Evolutionary conservation across 768 basidiomycete species (phyloP), one percentile per base, ranked within the genome.

Genomic region (Termitomyces sp.): DNA sequence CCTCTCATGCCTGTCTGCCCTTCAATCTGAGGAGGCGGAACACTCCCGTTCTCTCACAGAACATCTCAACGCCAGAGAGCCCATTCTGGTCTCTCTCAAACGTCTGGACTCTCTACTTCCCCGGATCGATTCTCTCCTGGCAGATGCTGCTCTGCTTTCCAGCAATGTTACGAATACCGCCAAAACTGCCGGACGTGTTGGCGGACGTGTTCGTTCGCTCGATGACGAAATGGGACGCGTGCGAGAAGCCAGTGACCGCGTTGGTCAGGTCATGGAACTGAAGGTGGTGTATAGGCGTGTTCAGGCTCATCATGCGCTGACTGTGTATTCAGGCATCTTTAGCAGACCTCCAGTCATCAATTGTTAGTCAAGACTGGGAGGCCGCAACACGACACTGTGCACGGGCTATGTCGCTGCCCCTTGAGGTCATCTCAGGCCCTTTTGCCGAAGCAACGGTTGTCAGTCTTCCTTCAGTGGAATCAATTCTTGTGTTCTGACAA

Each of bases 211-310:
- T 23, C 80, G 89, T 29, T 79, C 83, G 5, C 79, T 99, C 43
- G 97, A 99, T 68, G 89, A 93, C 68, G 94, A 98, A 75, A 95
- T 98, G 86, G 79, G 85, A 17, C 80, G 93, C 54, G 90, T 99
- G 17, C 81, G 87, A 19, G 90, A 93, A 69, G 92, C 95, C 14
- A 85, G 83, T n/a, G 97, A 98, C 57, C 83, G 92, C 50, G 92
- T 98, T 10, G 87, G 85, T 5, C 92, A 94, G 67, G 92, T 98
- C 40, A 89, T 97, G 77, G 97, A 98, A 59, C 83, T 99, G 63
- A 98, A 97, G 82, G 95, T 92, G 59, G 54, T 66, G 68, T 46
- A n/a, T 23, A 27, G 43, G 32, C 29, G 29, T 35, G 16, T 19
- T 48, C 34, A 31, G 31, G 14, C 31, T 55, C 40, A 46, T 8